These are phyloP conservation scores for Exophiala alcalophila DNA, from an alignment of 2,329 filamentous ascomycete genomes.

Conservation along the genomic window DNA sequence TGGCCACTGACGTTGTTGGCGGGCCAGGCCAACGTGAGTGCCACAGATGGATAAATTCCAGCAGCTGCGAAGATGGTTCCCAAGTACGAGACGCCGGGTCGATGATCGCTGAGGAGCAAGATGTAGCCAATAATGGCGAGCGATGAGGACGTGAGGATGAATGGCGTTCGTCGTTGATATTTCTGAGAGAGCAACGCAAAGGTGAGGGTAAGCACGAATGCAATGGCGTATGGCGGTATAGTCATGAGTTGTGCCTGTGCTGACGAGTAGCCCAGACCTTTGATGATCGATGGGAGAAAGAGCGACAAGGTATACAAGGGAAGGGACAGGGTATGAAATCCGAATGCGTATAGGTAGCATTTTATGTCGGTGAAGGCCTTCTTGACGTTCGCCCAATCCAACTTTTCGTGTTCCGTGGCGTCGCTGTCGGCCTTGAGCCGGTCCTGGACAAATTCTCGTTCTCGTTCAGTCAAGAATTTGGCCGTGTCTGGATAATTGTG, in stretches of 20 bases:
- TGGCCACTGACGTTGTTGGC: slow-evolving; percentile 70
- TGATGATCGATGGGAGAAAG: slow-evolving; percentile 45
- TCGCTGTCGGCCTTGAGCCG: slow-evolving; percentile 67
- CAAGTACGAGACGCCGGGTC: slow-evolving; percentile 57
- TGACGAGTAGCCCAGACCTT: slow-evolving; percentile 41
- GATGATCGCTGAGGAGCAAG: slow-evolving; percentile 54
- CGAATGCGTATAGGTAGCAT: slow-evolving; percentile 69
- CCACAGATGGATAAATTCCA: slow-evolving; percentile 63
- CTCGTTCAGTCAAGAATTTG: slow-evolving; percentile 45
- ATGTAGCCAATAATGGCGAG: slow-evolving; percentile 63
- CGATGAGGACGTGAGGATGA: slow-evolving; percentile 58
- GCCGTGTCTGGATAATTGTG: slow-evolving; percentile 44
- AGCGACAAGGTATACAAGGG: slow-evolving; percentile 44
- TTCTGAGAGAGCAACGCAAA: slow-evolving; percentile 62
- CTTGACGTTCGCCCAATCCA: slow-evolving; percentile 64
- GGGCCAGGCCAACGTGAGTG: slow-evolving; percentile 62
- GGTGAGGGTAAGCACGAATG: slow-evolving; percentile 57
- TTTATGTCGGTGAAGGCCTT: slow-evolving; percentile 65
- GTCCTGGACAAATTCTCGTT: slow-evolving; percentile 57
- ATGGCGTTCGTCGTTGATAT: slow-evolving; percentile 56
- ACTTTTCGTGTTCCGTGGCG: slow-evolving; percentile 64
- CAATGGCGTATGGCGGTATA: slow-evolving; percentile 63
- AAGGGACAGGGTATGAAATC: slow-evolving; percentile 71
- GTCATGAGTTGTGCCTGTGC: slow-evolving; percentile 54
- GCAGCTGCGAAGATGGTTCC: slow-evolving; percentile 63